Percentiles rank a stretch among this genome's conserved stretches.
These are phyloP conservation scores for Lactarius psammicola DNA, from an alignment of 768 basidiomycete species.

Conservation along the genomic window DNA sequence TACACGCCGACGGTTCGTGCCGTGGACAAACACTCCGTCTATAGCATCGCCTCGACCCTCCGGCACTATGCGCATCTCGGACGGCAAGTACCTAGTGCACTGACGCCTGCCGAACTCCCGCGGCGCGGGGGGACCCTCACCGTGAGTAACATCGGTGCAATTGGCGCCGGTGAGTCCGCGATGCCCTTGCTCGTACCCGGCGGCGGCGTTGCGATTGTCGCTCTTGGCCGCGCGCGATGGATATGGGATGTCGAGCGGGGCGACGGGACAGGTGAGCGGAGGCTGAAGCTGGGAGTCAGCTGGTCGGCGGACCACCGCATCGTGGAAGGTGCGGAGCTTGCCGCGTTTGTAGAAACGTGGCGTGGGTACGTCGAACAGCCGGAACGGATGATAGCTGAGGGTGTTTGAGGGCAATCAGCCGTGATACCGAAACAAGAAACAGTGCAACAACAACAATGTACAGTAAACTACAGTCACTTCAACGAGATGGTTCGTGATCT, in stretches of 20 bases:
- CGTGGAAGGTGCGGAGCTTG: conserved; percentile 85
- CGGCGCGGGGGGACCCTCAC: conserved; percentile 75
- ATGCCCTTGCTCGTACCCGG: conserved; percentile 76
- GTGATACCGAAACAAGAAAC: too few relatives aligned
- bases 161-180: conserved; percentile 71
- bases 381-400: conserved; percentile 59
- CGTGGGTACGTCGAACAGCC: conserved; percentile 76
- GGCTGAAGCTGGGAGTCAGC: conserved; percentile 62
- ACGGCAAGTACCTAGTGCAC: conserved; percentile 61
- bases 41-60: conserved; percentile 58
- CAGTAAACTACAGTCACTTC: background rate
- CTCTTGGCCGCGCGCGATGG: conserved; percentile 77
- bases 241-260: conserved; percentile 63
- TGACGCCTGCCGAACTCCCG: conserved; percentile 69
- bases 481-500: background rate
- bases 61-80: conserved; percentile 62
- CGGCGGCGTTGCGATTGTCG: conserved; percentile 83
- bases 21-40: conserved; percentile 56
- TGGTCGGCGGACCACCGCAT: conserved; percentile 89
- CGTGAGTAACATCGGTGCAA: conserved; percentile 78
- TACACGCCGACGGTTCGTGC: conserved; percentile 72
- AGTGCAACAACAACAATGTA: too few relatives aligned
- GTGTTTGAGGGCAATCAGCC: conserved; percentile 34
- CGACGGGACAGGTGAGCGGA: conserved; percentile 48
- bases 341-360: conserved; percentile 87